Evolutionary conservation across 2,329 filamentous ascomycete species (phyloP).

Genomic region (Zymoseptoria pseudotritici): DNA sequence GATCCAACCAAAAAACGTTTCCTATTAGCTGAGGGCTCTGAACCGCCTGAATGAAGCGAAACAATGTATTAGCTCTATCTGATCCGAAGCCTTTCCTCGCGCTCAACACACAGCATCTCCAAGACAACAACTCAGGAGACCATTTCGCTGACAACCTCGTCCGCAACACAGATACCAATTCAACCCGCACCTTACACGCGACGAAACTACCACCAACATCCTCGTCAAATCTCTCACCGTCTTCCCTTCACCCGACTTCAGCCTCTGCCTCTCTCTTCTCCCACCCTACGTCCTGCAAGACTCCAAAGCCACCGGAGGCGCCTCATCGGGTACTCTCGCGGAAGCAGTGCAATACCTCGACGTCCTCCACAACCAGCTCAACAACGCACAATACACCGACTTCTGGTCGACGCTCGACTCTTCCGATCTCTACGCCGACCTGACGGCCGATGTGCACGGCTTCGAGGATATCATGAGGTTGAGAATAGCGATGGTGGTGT

Average conservation of each 20-base stretch:
- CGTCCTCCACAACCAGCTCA: constrained; percentile 75
- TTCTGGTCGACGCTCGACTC: constrained; percentile 93
- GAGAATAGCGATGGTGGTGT: constrained; percentile 80
- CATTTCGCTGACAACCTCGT: constrained; percentile 1
- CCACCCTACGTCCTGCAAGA: constrained; percentile 68
- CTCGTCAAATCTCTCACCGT: constrained; percentile 96
- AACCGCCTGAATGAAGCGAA: constrained; percentile 58
- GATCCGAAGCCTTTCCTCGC: constrained; percentile 37
- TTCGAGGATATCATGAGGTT: constrained; percentile 93
- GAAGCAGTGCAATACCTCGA: constrained; percentile 88
- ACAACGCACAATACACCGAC: constrained; percentile 77
- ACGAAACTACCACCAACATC: constrained; percentile 97
- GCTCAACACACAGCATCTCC: neutral
- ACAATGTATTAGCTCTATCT: constrained; percentile 65
- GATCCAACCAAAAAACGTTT: constrained; percentile 74
- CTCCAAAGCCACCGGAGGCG: constrained; percentile 39
- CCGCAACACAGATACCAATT: constrained; percentile 81
- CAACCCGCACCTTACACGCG: constrained; percentile 94
- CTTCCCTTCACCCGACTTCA: constrained; percentile 94
- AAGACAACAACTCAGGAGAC: constrained; percentile 3
- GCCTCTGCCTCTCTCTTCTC: constrained; percentile 86
- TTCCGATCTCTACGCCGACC: constrained; percentile 90
- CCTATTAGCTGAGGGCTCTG: constrained; percentile 86
- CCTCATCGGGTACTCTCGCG: constrained; percentile 58
- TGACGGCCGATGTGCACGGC: constrained; percentile 86